Percentiles rank a stretch among this genome's conserved stretches.
Evolutionary conservation across 352 stramenopile species (phyloP).

Genomic region (Phytophthora brassicae): DNA sequence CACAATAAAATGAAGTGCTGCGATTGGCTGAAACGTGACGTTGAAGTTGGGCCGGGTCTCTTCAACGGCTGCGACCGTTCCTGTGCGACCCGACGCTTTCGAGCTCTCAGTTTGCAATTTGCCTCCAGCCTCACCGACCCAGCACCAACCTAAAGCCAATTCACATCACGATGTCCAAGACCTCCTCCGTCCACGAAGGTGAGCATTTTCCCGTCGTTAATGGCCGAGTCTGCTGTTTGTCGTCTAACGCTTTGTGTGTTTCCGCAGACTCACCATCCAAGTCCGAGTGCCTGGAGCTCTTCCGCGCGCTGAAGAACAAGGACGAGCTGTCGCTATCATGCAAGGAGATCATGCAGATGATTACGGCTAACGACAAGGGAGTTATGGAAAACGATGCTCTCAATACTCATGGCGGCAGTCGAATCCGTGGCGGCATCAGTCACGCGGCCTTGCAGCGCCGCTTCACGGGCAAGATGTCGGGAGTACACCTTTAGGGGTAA

Average conservation of each 20-base stretch:
- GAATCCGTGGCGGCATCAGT: constrained; percentile 62
- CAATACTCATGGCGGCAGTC: constrained; percentile 64
- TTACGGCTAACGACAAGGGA: constrained; percentile 62
- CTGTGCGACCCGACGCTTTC: too few relatives aligned
- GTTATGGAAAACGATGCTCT: constrained; percentile 71
- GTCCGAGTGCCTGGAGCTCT: constrained; percentile 70
- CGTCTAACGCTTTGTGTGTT: not conserved
- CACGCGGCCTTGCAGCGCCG: constrained; percentile 76
- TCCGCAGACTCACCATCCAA: constrained; percentile 36
- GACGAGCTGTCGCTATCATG: constrained; percentile 71
- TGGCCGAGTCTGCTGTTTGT: not conserved
- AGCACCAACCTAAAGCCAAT: not conserved
- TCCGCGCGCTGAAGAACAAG: constrained; percentile 78
- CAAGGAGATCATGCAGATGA: constrained; percentile 76
- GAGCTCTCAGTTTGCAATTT: constrained; percentile 31
- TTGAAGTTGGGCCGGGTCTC: constrained; percentile 22
- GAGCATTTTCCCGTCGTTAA: not conserved
- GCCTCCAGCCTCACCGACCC: constrained; percentile 23
- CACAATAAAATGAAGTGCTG: not conserved
- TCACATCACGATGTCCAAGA: constrained; percentile 34
- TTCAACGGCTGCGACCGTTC: constrained; percentile 16
- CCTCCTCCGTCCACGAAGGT: constrained; percentile 44
- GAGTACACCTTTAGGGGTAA: constrained; percentile 53
- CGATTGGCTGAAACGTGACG: constrained; percentile 10
- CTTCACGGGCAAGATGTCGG: constrained; percentile 86